Percentiles rank a stretch among this genome's conserved stretches.
Conservation (phyloP, 1,139 yeast genomes). For the Candida sojae region DNA sequence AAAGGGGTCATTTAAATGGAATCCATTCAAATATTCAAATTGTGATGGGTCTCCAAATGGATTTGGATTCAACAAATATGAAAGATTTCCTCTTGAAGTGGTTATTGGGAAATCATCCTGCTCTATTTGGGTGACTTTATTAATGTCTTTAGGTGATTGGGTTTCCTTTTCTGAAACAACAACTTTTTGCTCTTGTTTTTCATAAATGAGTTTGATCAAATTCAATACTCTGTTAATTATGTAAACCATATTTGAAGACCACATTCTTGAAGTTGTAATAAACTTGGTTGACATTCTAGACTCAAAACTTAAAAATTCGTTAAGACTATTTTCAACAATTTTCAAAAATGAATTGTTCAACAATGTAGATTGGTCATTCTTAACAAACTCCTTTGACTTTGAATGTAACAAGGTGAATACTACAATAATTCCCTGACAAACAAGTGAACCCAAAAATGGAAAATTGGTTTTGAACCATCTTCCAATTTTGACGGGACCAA, state of each 20-base stretch:
- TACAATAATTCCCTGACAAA: slow-evolving; percentile 55
- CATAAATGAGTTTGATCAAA: slow-evolving; percentile 29
- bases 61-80: slow-evolving; percentile 10
- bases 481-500: slow-evolving; percentile 24
- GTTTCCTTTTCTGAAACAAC: not conserved
- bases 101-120: slow-evolving; percentile 12
- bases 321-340: slow-evolving; percentile 26
- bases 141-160: not conserved
- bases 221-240: slow-evolving; percentile 34
- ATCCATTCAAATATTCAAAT: slow-evolving; percentile 17
- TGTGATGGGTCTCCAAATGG: slow-evolving; percentile 15
- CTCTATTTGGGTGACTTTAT: slow-evolving; percentile 1
- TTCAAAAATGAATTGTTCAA: slow-evolving; percentile 25
- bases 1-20: slow-evolving; percentile 43
- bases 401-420: slow-evolving; percentile 50
- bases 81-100: slow-evolving; percentile 13
- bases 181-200: slow-evolving; percentile 18
- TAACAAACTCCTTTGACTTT: slow-evolving; percentile 38
- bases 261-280: slow-evolving; percentile 26
- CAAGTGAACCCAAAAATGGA: slow-evolving; percentile 51
- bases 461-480: slow-evolving; percentile 36
- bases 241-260: slow-evolving; percentile 40
- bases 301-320: slow-evolving; percentile 27
- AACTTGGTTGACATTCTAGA: slow-evolving; percentile 20
- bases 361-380: slow-evolving; percentile 17